Evolutionary conservation across 345 rosid genomes (phyloP).

Genomic region (Microcos paniculata): DNA sequence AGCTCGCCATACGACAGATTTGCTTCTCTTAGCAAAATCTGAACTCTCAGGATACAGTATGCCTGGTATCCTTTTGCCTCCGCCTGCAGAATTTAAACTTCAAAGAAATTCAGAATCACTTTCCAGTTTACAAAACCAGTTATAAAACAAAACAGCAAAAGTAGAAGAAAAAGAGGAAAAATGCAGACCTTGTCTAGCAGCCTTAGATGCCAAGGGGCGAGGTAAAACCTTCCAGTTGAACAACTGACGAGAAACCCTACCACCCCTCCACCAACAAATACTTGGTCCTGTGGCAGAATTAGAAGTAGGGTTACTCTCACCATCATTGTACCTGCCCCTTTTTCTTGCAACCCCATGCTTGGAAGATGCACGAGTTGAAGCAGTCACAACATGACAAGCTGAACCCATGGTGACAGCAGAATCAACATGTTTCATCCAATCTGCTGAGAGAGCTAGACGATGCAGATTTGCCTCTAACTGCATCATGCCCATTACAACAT

Average conservation of each 20-base stretch:
- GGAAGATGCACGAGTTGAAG: slow-evolving; percentile 52
- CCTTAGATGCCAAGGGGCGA: slow-evolving; percentile 59
- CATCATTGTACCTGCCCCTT: slow-evolving; percentile 46
- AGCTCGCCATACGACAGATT: slow-evolving; percentile 77
- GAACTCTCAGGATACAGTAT: slow-evolving; percentile 83
- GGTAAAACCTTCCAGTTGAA: slow-evolving; percentile 90
- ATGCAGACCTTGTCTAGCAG: slow-evolving; percentile 86
- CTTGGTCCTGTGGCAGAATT: slow-evolving; percentile 60
- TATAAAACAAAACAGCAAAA: slow-evolving; percentile 7
- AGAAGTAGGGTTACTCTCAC: slow-evolving; percentile 48
- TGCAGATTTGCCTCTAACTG: slow-evolving; percentile 86
- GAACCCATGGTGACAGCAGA: slow-evolving; percentile 64
- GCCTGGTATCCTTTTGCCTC: slow-evolving; percentile 64
- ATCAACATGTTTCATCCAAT: slow-evolving; percentile 85
- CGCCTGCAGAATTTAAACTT: slow-evolving; percentile 69
- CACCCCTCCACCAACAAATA: slow-evolving; percentile 98
- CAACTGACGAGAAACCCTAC: slow-evolving; percentile 67
- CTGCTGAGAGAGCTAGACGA: slow-evolving; percentile 66
- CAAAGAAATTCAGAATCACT: slow-evolving; percentile 41
- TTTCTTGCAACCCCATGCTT: slow-evolving; percentile 71
- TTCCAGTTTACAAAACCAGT: slow-evolving; percentile 25
- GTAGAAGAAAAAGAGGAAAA: slow-evolving; percentile 21
- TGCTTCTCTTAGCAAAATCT: slow-evolving; percentile 85
- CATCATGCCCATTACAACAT: slow-evolving; percentile 26
- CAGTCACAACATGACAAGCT: slow-evolving; percentile 61